Conservation (phyloP, 1,284 basidiomycete species). For the Tranzscheliella williamsii region DNA sequence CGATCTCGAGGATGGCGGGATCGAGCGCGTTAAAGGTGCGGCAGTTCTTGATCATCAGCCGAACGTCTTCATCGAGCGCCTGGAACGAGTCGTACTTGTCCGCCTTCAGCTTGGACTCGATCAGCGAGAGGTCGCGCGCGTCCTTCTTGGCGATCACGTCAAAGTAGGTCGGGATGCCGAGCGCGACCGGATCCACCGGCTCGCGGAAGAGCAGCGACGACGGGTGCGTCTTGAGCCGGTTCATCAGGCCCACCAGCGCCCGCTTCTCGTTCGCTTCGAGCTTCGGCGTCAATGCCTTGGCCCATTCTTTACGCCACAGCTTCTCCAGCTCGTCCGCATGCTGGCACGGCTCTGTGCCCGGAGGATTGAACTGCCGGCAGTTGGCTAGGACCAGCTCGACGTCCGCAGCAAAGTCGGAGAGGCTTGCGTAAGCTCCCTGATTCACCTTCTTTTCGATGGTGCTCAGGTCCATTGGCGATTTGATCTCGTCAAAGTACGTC, state of each 20-base stretch:
- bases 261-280: conserved; percentile 81
- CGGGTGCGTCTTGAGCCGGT: conserved; percentile 62
- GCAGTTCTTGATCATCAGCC: conserved; percentile 82
- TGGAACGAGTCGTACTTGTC: conserved; percentile 80
- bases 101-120: conserved; percentile 77
- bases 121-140: conserved; percentile 82
- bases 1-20: conserved; percentile 71
- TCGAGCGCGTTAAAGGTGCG: conserved; percentile 80
- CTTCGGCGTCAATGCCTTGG: conserved; percentile 74
- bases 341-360: conserved; percentile 71
- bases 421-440: conserved; percentile 41
- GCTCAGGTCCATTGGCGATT: conserved; percentile 86
- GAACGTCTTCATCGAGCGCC: conserved; percentile 77
- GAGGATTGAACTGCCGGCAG: conserved; percentile 65
- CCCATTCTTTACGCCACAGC: conserved; percentile 83
- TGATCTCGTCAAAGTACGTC: conserved; percentile 93
- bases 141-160: conserved; percentile 79
- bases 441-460: conserved; percentile 73
- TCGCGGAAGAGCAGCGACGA: conserved; percentile 63
- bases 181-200: conserved; percentile 70
- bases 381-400: conserved; percentile 84
- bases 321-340: conserved; percentile 76
- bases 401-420: conserved; percentile 73
- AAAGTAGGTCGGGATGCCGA: conserved; percentile 81
- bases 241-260: conserved; percentile 74